Base-by-base conservation (phyloP, 1,284 basidiomycete genomes). In the Mrakiaceae sp. region DNA sequence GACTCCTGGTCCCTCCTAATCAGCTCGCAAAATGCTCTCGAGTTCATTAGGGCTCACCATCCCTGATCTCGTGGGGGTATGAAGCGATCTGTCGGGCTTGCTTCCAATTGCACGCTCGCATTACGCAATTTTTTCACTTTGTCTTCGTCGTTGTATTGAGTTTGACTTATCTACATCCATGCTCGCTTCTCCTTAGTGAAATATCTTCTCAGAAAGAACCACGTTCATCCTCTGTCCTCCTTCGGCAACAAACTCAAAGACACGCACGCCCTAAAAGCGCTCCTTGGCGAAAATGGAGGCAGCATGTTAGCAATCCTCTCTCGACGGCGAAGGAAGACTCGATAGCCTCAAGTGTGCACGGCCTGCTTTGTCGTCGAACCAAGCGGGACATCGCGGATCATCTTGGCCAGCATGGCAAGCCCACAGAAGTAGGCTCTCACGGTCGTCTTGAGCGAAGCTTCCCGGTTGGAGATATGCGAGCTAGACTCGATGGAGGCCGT, bases 371-470 rank as follows among this genome's bases (percentile, higher is more conserved):
- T 27, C 27, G 27, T 27, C 27, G 27, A 27, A 27, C 27, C 78
- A 53, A 81, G 72, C 39, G 84, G 83, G 11, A 86, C 86, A 67
- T 83, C 81, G 74, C 86, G 85, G 75, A 92, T 84, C 12, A 82
- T 78, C 71, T 86, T 87, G 47, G 87, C 88, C 62, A 92, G 80
- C 47, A 5, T 40, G 27, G 42, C 14, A 68, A 52, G 50, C 12
- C 89, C 89, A 71, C 89, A 91, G 79, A 89, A 91, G 77, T 89
- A 90, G 74, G 90, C 87, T 52, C 84, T 87, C 68, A 93, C 86
- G 74, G 82, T 88, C 55, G 87, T 90, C 77, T 83, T 88, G 60
- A 90, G 77, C 69, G 87, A 87, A 7, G 85, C 81, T 68, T 85
- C 86, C 69, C 81, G 81, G 49, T 88, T 88, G 14, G 87, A 84